Conservation (phyloP, 306 rosid genomes). For the Adenanthera pavonina region DNA sequence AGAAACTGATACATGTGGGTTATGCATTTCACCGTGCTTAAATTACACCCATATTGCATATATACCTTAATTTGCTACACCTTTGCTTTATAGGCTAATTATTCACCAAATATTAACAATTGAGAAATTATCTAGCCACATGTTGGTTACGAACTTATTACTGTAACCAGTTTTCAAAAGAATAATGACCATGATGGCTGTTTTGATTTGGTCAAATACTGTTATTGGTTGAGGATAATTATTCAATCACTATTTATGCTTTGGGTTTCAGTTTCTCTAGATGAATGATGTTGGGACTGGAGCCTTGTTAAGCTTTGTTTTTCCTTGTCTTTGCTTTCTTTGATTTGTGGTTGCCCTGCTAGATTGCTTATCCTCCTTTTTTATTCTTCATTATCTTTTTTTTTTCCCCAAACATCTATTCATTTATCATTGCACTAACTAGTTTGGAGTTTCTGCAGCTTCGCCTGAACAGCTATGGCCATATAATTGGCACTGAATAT, state of each 20-base stretch:
- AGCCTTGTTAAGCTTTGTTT: background rate
- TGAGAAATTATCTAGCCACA: background rate
- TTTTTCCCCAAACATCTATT: background rate
- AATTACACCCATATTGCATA: background rate
- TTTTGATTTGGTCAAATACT: background rate
- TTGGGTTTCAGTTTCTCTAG: slow-evolving; percentile 8
- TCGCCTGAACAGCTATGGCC: slow-evolving; percentile 80
- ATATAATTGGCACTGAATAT: slow-evolving; percentile 90
- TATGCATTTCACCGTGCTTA: background rate
- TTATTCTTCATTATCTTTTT: background rate
- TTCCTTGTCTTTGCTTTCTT: background rate
- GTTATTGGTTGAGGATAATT: background rate
- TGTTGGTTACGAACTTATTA: background rate
- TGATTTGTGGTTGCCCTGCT: background rate
- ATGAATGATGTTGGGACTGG: background rate
- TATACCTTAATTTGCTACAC: background rate
- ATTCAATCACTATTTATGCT: background rate
- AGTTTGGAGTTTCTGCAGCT: slow-evolving; percentile 65
- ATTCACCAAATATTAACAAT: background rate
- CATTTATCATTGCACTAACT: slow-evolving; percentile 2
- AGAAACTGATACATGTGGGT: background rate
- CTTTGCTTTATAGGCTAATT: background rate
- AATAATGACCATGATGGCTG: background rate
- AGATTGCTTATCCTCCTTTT: background rate
- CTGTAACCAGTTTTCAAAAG: background rate